Evolutionary conservation across 2,329 filamentous ascomycete species (phyloP).

Genomic region (Zymoseptoria ardabiliae): DNA sequence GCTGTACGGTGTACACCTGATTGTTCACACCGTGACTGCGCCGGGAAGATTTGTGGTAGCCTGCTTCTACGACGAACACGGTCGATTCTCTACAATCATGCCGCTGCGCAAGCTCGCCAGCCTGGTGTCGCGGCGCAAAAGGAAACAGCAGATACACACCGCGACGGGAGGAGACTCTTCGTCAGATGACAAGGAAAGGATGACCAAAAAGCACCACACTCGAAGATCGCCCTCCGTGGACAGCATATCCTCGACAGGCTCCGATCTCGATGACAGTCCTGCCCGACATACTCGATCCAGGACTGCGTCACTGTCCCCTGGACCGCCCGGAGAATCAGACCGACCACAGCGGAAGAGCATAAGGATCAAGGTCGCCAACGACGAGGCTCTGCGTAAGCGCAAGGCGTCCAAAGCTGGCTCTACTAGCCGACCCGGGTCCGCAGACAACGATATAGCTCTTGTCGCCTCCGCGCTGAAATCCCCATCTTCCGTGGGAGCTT

Average conservation of each 20-base stretch:
- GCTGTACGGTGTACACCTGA: slow-evolving; percentile 67
- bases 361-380: slow-evolving; percentile 79
- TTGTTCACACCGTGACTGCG: slow-evolving; percentile 69
- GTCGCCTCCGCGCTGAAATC: slow-evolving; percentile 80
- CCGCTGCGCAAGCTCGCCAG: slow-evolving; percentile 58
- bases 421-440: slow-evolving; percentile 3
- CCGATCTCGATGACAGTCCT: slow-evolving; percentile 41
- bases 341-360: slow-evolving; percentile 67
- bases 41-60: slow-evolving; percentile 77
- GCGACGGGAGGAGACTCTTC: background rate
- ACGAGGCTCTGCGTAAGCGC: slow-evolving; percentile 65
- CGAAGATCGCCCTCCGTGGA: slow-evolving; percentile 36
- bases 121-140: slow-evolving; percentile 39
- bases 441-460: slow-evolving; percentile 34
- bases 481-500: slow-evolving; percentile 71
- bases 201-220: slow-evolving; percentile 11
- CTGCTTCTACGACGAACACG: slow-evolving; percentile 74
- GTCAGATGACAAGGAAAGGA: background rate
- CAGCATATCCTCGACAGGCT: slow-evolving; percentile 41
- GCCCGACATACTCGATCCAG: slow-evolving; percentile 57
- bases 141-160: slow-evolving; percentile 19
- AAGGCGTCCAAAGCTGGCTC: slow-evolving; percentile 56
- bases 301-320: slow-evolving; percentile 33
- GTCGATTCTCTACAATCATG: slow-evolving; percentile 68
- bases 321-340: slow-evolving; percentile 38